Conservation (phyloP, 148 eudicot species). For the Camellia granthamiana region DNA sequence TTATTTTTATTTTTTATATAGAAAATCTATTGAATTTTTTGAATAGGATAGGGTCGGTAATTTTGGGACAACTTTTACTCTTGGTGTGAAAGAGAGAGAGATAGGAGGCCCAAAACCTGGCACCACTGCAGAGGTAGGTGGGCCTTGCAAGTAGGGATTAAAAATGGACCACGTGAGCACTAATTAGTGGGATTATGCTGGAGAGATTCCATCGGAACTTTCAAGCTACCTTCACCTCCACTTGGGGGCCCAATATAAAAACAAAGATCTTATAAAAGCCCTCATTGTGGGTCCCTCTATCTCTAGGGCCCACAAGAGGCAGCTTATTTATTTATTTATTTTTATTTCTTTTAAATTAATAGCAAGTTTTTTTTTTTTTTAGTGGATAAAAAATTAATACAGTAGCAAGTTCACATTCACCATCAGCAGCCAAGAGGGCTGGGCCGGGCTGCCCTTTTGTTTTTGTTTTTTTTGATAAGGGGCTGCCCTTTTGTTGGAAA, state of each 20-base stretch:
- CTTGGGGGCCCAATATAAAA: background rate
- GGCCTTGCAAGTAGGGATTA: background rate
- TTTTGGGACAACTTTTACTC: background rate
- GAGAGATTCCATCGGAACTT: slow-evolving; percentile 13
- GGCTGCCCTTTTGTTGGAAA: background rate
- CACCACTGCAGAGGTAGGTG: background rate
- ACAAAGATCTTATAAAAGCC: background rate
- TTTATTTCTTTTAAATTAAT: too few relatives aligned
- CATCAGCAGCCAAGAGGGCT: background rate
- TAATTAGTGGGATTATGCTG: slow-evolving; percentile 10
- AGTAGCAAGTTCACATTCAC: background rate
- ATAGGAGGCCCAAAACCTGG: background rate
- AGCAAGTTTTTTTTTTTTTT: too few relatives aligned
- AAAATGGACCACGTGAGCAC: slow-evolving; percentile 15
- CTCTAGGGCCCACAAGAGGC: background rate
- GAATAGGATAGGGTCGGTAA: too few relatives aligned
- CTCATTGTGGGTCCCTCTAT: background rate
- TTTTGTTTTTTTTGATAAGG: too few relatives aligned
- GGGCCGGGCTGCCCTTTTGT: too few relatives aligned
- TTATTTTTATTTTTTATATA: too few relatives aligned
- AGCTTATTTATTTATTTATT: background rate
- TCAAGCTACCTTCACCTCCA: slow-evolving; percentile 8
- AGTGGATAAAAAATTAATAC: too few relatives aligned
- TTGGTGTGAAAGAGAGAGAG: too few relatives aligned
- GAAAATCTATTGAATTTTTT: too few relatives aligned